Evolutionary conservation across 2,329 filamentous ascomycete genomes (phyloP), one percentile per base, ranked within the genome.

Genomic region (Cercospora berteroae): DNA sequence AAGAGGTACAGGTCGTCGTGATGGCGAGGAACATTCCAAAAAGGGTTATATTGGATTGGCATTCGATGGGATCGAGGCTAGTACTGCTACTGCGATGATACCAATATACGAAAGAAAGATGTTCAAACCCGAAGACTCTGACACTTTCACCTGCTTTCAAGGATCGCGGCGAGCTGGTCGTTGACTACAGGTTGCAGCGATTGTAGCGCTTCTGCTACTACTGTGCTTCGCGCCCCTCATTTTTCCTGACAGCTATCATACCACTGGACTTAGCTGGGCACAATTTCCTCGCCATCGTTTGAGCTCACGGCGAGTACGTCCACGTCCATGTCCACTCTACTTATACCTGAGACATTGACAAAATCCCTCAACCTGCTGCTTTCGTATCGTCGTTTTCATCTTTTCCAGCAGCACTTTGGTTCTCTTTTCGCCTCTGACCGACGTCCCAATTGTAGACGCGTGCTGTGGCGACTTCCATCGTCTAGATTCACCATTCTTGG

Each of bases 401-500:
- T 31, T 67, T 69, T 5, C 44, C 18, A 20, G 0, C 9, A 50
- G 55, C 71, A 50, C 67, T 68, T 18, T 67, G 84, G 79, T 93
- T 95, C 69, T 97, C 93, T 83, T 97, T 97, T 74, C 95, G 86
- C 81, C 96, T 92, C 83, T 97, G 92, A 52, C 94, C 92, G 4
- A 99, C 93, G 76, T 99, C 95, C 94, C 95, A 98, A 80, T 99
- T 99, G 81, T 99, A 98, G n/a, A 99, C 94, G 71, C 95, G 87
- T 23, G 95, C 95, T 48, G 94, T 93, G 4, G 95, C 95, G 36
- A 99, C 95, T 80, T 99, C 95, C 84, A 99, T 90, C 0, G 94
- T 97, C 92, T 96, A 72, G n/a, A 5, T 71, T 74, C 10, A 29
- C 29, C 3, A 27, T 4, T 4, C 7, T 55, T 10, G 12, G 5